A percentile compares a stretch with the other conserved stretches of the same genome.
phyloP scores from a whole-genome alignment of 305 asterid species.

The Fraxinus sp. region DNA sequence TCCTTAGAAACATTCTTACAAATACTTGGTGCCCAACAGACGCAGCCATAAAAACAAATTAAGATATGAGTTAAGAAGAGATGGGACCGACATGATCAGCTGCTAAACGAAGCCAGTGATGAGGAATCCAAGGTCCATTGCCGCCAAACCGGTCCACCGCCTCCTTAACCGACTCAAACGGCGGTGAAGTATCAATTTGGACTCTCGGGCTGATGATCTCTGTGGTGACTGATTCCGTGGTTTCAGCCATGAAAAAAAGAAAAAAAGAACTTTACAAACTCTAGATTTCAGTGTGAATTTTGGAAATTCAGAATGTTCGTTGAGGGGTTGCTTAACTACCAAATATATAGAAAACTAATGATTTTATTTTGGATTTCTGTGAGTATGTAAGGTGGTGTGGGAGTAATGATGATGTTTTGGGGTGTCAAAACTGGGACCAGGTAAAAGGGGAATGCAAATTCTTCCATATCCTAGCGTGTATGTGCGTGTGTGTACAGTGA shows the following conservation, averaged over 20 bases:
- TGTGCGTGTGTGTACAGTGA: background rate
- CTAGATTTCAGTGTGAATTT: background rate
- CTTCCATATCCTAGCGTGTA: slow-evolving; percentile 7
- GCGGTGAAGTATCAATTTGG: slow-evolving; percentile 84
- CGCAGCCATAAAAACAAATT: background rate
- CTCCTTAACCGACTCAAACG: slow-evolving; percentile 85
- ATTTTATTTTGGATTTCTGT: slow-evolving; percentile 20
- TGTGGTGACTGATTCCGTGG: slow-evolving; percentile 44
- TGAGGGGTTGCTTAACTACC: background rate
- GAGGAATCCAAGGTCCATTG: slow-evolving; percentile 80
- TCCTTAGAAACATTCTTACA: background rate
- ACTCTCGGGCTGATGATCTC: slow-evolving; percentile 56
- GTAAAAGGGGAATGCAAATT: slow-evolving; percentile 12
- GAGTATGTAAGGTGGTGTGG: slow-evolving; percentile 1
- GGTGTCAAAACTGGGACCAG: slow-evolving; percentile 34
- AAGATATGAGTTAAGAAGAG: background rate
- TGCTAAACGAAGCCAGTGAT: slow-evolving; percentile 64
- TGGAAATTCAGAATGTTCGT: slow-evolving; percentile 29
- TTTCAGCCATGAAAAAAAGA: slow-evolving; percentile 37
- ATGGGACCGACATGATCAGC: slow-evolving; percentile 40
- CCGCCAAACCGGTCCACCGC: slow-evolving; percentile 88
- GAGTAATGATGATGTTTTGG: slow-evolving; percentile 34
- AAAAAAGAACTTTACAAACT: background rate
- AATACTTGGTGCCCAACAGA: background rate
- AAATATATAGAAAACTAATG: slow-evolving; percentile 12